Conservation (phyloP, 2,329 filamentous ascomycete genomes). For the Arthrobotrys musiformis region DNA sequence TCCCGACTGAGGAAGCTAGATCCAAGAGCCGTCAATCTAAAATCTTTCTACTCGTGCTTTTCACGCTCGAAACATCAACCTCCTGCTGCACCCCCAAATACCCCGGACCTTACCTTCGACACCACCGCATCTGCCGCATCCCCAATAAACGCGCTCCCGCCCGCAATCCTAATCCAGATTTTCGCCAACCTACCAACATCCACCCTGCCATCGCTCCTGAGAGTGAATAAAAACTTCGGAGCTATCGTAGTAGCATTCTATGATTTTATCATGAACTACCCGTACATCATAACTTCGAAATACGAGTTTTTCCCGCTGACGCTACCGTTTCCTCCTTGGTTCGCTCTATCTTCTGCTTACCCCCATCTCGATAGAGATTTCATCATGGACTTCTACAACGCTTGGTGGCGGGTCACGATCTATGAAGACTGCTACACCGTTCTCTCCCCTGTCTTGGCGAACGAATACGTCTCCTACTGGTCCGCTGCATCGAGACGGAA, state of each 20-base stretch:
- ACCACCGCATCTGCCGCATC: not conserved
- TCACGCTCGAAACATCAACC: too few species aligned
- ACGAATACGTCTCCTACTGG: conserved; percentile 25
- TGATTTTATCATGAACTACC: conserved; percentile 35
- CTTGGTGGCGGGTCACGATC: conserved; percentile 18
- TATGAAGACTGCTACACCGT: conserved; percentile 31
- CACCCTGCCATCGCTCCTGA: conserved; percentile 7
- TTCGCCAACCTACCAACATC: not conserved
- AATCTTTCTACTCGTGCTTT: too few species aligned
- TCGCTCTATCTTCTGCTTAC: not conserved
- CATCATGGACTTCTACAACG: conserved; percentile 4
- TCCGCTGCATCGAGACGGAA: not conserved
- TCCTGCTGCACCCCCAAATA: too few species aligned
- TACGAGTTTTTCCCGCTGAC: conserved; percentile 27
- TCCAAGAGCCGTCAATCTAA: too few species aligned
- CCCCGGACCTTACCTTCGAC: too few species aligned
- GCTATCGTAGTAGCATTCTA: conserved; percentile 27
- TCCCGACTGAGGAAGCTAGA: too few species aligned
- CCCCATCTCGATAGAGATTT: not conserved
- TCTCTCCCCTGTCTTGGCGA: not conserved
- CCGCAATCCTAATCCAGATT: conserved; percentile 2
- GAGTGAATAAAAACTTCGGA: not conserved
- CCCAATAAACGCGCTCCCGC: not conserved
- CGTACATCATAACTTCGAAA: conserved; percentile 7
- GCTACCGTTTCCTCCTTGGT: not conserved